Conservation (phyloP, 176 grass and related monocot species). For the Triticum timopheevii region DNA sequence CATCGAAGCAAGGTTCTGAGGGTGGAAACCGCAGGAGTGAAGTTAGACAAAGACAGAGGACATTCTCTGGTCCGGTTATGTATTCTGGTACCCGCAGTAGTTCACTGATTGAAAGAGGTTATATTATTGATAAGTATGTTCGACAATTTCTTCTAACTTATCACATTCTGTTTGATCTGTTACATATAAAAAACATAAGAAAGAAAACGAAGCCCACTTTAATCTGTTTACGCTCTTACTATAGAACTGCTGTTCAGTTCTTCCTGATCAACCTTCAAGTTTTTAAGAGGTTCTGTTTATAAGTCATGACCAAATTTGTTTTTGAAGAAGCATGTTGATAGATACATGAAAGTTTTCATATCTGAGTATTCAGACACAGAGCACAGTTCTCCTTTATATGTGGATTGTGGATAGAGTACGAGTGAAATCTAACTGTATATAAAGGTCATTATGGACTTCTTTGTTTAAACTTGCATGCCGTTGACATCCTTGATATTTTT, state of each 20-base stretch:
- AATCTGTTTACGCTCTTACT: background rate
- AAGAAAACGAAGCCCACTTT: conserved; percentile 5
- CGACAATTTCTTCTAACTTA: background rate
- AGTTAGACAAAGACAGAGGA: conserved; percentile 44
- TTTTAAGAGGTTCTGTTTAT: background rate
- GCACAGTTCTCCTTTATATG: conserved; percentile 3
- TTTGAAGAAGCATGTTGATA: background rate
- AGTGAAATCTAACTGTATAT: background rate
- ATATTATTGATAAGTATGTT: conserved; percentile 51
- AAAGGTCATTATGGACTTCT: conserved; percentile 4
- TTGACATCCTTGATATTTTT: background rate
- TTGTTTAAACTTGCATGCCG: background rate
- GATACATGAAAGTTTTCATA: background rate
- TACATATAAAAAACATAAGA: background rate
- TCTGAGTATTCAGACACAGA: background rate
- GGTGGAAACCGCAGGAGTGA: conserved; percentile 37
- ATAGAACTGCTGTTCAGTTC: background rate
- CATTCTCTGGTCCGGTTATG: conserved; percentile 66
- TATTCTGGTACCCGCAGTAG: conserved; percentile 35
- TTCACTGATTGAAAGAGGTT: conserved; percentile 45
- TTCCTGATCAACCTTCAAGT: background rate
- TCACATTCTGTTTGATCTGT: conserved; percentile 1
- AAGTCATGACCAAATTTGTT: conserved; percentile 2
- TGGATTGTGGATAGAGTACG: background rate
- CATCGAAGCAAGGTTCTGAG: conserved; percentile 52